Evolutionary conservation across 139 green algal genomes (phyloP).

Genomic region (Coelastrella sp.): DNA sequence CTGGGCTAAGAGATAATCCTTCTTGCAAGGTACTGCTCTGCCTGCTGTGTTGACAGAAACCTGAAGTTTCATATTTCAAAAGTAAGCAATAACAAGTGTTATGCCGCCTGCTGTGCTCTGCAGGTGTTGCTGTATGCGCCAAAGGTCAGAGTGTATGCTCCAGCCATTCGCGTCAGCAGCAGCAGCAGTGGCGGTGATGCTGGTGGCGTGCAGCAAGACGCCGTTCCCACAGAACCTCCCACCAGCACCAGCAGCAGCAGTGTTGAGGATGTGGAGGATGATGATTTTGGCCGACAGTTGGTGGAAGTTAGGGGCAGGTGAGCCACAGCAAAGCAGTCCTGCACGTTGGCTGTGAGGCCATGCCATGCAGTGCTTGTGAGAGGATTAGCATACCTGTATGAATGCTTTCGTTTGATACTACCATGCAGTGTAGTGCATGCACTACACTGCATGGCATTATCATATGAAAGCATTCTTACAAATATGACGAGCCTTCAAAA

Average conservation of each 20-base stretch:
- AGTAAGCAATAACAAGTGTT: not conserved
- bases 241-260: not conserved
- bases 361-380: too few species aligned
- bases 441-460: too few species aligned
- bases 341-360: too few species aligned
- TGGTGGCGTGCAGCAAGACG: not conserved
- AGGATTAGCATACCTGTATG: too few species aligned
- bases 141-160: not conserved
- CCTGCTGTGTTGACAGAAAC: not conserved
- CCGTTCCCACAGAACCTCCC: not conserved
- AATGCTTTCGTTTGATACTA: too few species aligned
- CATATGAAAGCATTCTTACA: too few species aligned
- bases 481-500: too few species aligned
- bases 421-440: too few species aligned
- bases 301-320: constrained; percentile 5
- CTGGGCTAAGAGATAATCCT: not conserved
- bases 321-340: too few species aligned
- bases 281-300: not conserved
- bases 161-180: not conserved
- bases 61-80: not conserved
- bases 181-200: not conserved
- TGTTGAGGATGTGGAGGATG: not conserved
- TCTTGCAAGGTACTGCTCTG: too few species aligned
- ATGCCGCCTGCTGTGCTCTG: not conserved
- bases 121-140: constrained; percentile 24